phyloP scores from a whole-genome alignment of 169 alveolate species.

The Fabrea salina region DNA sequence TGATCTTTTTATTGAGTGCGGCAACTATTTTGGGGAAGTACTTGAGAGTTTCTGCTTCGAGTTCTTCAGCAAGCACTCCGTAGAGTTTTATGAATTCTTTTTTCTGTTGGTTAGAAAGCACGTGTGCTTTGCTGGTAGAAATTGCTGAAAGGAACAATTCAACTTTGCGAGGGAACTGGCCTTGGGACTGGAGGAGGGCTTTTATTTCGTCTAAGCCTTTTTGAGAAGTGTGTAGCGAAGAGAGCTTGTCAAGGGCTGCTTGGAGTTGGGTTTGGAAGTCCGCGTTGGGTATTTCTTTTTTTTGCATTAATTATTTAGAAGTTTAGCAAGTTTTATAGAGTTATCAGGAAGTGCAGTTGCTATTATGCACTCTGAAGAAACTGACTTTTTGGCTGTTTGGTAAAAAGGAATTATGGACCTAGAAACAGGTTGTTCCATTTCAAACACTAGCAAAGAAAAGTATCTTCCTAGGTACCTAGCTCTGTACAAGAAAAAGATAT shows the following conservation, averaged over 20 bases:
- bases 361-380: too few relatives aligned
- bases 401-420: too few relatives aligned
- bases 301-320: too few relatives aligned
- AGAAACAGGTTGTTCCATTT: too few relatives aligned
- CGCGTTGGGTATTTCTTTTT: too few relatives aligned
- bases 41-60: slow-evolving; percentile 49
- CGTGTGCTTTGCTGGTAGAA: slow-evolving; percentile 38
- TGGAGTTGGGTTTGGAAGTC: too few relatives aligned
- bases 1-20: slow-evolving; percentile 39
- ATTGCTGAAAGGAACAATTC: neutral
- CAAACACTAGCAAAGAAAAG: too few relatives aligned
- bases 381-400: too few relatives aligned
- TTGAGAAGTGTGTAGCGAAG: slow-evolving; percentile 15
- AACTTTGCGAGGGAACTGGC: neutral
- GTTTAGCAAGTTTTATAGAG: too few relatives aligned
- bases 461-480: slow-evolving; percentile 26
- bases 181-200: neutral
- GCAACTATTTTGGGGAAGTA: slow-evolving; percentile 40
- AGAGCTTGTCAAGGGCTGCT: slow-evolving; percentile 15
- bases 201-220: slow-evolving; percentile 12
- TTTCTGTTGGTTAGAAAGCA: slow-evolving; percentile 40
- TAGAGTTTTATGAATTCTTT: slow-evolving; percentile 54
- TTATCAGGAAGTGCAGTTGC: too few relatives aligned
- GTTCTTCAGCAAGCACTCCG: slow-evolving; percentile 53
- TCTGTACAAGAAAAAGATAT: slow-evolving; percentile 18